A percentile compares a stretch with the other conserved stretches of the same genome.
These are phyloP conservation scores for Nakazawaea populi DNA, from an alignment of 805 yeast species.

Conservation along the genomic window DNA sequence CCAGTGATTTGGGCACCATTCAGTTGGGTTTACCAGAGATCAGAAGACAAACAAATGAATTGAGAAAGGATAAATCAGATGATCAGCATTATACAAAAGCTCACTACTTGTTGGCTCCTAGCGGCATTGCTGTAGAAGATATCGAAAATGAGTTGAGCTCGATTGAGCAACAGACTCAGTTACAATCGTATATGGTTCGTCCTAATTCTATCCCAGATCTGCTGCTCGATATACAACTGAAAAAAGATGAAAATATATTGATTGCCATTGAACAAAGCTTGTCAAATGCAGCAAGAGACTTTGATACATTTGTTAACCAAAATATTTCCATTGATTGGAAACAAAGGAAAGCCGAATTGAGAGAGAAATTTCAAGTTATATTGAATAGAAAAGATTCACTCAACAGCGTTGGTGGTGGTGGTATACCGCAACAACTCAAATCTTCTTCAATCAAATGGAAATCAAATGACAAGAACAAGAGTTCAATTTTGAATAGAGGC, in stretches of 20 bases:
- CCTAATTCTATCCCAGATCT: not conserved
- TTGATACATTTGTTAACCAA: conserved; percentile 68
- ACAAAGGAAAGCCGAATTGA: conserved; percentile 64
- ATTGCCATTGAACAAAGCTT: conserved; percentile 80
- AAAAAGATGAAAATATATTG: conserved; percentile 78
- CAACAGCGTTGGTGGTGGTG: not conserved
- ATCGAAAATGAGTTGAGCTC: conserved; percentile 56
- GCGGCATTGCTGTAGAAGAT: conserved; percentile 84
- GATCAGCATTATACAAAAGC: conserved; percentile 54
- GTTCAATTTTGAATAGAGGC: conserved; percentile 22
- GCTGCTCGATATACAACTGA: conserved; percentile 40
- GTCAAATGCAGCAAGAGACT: conserved; percentile 69
- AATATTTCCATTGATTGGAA: conserved; percentile 83
- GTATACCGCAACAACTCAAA: conserved; percentile 9
- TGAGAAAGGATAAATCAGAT: conserved; percentile 40
- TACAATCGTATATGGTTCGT: not conserved
- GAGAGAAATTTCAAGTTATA: conserved; percentile 62
- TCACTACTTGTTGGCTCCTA: conserved; percentile 84
- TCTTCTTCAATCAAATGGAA: conserved; percentile 6
- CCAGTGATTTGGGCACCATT: conserved; percentile 70
- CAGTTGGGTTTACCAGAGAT: conserved; percentile 79
- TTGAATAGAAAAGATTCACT: conserved; percentile 20
- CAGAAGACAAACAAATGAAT: conserved; percentile 54
- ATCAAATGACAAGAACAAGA: conserved; percentile 28
- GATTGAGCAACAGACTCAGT: conserved; percentile 21